Percentiles rank a stretch among this genome's conserved stretches.
These are phyloP conservation scores for Artemisia tridentata DNA, from an alignment of 129 eudicot genomes.

Conservation along the genomic window DNA sequence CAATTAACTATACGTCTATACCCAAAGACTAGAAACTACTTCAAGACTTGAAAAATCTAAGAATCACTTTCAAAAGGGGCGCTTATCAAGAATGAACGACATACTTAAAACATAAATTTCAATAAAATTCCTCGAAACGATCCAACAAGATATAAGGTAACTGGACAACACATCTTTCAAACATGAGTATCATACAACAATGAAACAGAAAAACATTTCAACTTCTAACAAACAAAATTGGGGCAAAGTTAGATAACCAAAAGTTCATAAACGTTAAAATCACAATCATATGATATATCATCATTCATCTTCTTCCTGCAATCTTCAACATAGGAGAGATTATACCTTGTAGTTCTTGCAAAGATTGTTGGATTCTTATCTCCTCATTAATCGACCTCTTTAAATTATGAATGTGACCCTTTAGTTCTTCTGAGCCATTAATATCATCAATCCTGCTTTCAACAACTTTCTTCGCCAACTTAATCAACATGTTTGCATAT, in stretches of 20 bases:
- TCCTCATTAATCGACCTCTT: conserved; percentile 74
- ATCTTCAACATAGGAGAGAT: conserved; percentile 80
- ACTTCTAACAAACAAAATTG: not conserved
- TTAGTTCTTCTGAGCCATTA: conserved; percentile 50
- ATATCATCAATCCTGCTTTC: conserved; percentile 71
- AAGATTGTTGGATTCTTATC: conserved; percentile 63
- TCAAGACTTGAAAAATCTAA: too few relatives aligned
- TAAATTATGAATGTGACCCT: conserved; percentile 55
- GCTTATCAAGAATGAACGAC: too few relatives aligned
- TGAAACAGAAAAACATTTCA: not conserved
- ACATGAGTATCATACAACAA: not conserved
- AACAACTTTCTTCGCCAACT: conserved; percentile 69
- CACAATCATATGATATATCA: conserved; percentile 4
- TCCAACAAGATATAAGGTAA: too few relatives aligned
- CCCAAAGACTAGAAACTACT: too few relatives aligned
- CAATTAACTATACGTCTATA: too few relatives aligned
- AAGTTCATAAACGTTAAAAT: not conserved
- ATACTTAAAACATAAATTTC: too few relatives aligned
- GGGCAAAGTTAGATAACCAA: not conserved
- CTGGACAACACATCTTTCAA: too few relatives aligned
- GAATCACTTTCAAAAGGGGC: too few relatives aligned
- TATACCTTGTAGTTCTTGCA: conserved; percentile 90
- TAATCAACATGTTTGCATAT: conserved; percentile 60
- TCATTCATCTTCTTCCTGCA: conserved; percentile 59
- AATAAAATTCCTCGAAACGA: too few relatives aligned